A percentile compares a stretch with the other conserved stretches of the same genome.
These are phyloP conservation scores for Arabis alpina DNA, from an alignment of 345 rosid species.

Conservation along the genomic window DNA sequence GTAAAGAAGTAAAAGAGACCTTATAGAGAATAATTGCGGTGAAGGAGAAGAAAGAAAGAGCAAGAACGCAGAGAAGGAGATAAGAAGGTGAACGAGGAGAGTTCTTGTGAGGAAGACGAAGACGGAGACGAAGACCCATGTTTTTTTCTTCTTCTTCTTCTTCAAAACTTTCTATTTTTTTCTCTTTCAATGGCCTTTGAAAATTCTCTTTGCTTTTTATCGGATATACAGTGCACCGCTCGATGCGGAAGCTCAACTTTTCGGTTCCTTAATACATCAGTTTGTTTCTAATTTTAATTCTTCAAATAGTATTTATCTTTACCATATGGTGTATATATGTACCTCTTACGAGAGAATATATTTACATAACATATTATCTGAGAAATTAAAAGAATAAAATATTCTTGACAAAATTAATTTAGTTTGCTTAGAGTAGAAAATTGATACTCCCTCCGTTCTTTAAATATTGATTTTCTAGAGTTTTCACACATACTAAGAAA, in stretches of 20 bases:
- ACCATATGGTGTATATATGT: background rate
- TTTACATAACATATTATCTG: background rate
- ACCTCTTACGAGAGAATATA: background rate
- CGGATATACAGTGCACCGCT: slow-evolving; percentile 32
- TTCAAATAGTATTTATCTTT: too few relatives aligned
- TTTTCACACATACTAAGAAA: too few relatives aligned
- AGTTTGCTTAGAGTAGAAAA: too few relatives aligned
- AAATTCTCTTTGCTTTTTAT: slow-evolving; percentile 30
- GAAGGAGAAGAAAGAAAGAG: slow-evolving; percentile 60
- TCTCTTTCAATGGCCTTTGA: slow-evolving; percentile 15
- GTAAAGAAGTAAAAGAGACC: slow-evolving; percentile 44
- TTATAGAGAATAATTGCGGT: slow-evolving; percentile 65
- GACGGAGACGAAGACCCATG: slow-evolving; percentile 42
- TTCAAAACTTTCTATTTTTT: background rate
- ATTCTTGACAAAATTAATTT: background rate
- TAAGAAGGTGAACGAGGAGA: slow-evolving; percentile 56
- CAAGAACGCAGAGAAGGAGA: slow-evolving; percentile 54
- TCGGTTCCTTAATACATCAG: background rate
- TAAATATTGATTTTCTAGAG: too few relatives aligned
- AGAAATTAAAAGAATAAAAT: background rate
- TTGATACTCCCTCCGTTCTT: too few relatives aligned
- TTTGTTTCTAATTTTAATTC: slow-evolving; percentile 35
- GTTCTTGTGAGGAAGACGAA: slow-evolving; percentile 48
- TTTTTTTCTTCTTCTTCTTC: background rate
- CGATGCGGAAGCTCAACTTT: slow-evolving; percentile 26